Conservation (phyloP, 352 stramenopile species). For the Phytophthora tubulina region DNA sequence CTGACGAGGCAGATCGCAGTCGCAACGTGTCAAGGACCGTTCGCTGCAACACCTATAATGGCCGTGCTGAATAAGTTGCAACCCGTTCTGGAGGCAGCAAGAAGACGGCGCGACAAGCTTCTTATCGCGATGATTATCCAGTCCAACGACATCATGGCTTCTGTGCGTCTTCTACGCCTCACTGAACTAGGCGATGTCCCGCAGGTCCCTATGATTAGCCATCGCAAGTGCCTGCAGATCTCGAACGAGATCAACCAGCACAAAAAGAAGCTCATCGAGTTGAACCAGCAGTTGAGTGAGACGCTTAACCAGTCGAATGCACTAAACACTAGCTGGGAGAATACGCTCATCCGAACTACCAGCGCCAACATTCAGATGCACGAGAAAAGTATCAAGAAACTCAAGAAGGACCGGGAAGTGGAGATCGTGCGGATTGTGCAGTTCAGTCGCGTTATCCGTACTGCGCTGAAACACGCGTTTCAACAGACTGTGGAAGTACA, state of each 20-base stretch:
- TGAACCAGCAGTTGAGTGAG: constrained; percentile 58
- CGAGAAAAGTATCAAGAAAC: constrained; percentile 48
- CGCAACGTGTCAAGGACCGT: constrained; percentile 55
- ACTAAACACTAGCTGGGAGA: constrained; percentile 49
- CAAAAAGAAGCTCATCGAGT: constrained; percentile 37
- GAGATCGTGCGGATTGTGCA: constrained; percentile 82
- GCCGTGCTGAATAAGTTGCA: constrained; percentile 41
- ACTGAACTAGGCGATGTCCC: constrained; percentile 67
- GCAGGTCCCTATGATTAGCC: constrained; percentile 60
- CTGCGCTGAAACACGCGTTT: constrained; percentile 57
- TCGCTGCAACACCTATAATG: constrained; percentile 43
- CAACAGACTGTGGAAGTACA: constrained; percentile 42
- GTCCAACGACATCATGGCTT: constrained; percentile 58
- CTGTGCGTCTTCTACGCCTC: constrained; percentile 64
- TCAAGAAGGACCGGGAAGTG: constrained; percentile 66
- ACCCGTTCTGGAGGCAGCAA: constrained; percentile 39
- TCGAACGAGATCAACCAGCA: constrained; percentile 57
- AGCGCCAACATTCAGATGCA: constrained; percentile 59
- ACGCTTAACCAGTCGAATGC: constrained; percentile 45
- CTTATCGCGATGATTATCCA: constrained; percentile 69
- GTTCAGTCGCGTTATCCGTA: constrained; percentile 62
- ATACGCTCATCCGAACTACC: constrained; percentile 49
- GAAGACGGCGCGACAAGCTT: constrained; percentile 43
- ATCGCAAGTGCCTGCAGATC: constrained; percentile 68
- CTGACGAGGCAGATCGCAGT: constrained; percentile 60